A percentile compares a stretch with the other conserved stretches of the same genome.
Conservation (phyloP, 257 asterid species). For the Nicotiana knightiana region DNA sequence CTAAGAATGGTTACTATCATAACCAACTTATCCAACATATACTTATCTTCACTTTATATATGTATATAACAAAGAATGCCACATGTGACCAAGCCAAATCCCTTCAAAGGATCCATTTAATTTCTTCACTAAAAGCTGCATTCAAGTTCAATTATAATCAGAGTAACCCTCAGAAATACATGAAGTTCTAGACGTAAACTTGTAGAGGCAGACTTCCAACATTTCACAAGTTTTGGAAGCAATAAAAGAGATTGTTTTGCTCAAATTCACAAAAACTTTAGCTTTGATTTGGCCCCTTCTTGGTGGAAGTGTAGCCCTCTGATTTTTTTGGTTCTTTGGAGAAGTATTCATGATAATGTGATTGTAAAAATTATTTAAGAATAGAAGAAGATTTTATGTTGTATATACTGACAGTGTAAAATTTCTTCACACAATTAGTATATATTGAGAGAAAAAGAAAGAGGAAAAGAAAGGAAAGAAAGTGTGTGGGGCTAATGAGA, state of each 20-base stretch:
- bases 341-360: background rate
- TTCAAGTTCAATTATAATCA: background rate
- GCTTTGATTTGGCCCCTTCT: constrained; percentile 1
- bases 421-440: background rate
- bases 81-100: background rate
- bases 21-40: background rate
- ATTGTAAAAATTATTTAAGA: background rate
- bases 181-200: background rate
- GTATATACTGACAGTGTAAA: background rate
- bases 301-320: background rate
- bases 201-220: background rate
- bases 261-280: background rate
- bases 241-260: background rate
- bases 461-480: no score
- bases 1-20: no score
- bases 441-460: background rate
- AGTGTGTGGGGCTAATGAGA: no score
- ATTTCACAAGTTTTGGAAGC: background rate
- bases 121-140: background rate
- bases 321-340: background rate
- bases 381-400: background rate
- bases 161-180: background rate
- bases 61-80: background rate
- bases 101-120: background rate
- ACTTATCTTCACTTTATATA: background rate